A percentile compares a stretch with the other conserved stretches of the same genome.
Conservation (phyloP, 345 rosid genomes). For the Salix viminalis region DNA sequence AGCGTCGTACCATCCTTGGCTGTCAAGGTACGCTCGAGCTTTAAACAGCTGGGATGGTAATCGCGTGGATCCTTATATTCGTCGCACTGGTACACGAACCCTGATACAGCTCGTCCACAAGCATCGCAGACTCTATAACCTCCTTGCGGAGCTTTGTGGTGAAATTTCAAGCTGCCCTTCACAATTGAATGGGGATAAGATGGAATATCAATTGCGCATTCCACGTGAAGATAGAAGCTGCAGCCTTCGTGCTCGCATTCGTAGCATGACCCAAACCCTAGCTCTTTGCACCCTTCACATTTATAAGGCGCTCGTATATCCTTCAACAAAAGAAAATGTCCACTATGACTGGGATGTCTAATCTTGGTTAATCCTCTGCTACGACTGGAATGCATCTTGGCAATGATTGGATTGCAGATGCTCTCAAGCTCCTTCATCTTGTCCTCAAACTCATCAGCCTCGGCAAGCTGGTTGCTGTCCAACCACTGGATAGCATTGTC, state of each 20-base stretch:
- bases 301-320: neutral
- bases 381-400: too few species aligned
- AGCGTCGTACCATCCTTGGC: neutral
- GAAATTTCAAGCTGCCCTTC: neutral
- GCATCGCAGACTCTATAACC: conserved; percentile 10
- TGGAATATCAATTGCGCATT: conserved; percentile 2
- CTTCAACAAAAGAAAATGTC: neutral
- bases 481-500: too few species aligned
- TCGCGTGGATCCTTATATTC: neutral
- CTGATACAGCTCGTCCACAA: conserved; percentile 1
- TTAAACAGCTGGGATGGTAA: conserved; percentile 1
- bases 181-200: neutral
- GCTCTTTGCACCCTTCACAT: neutral
- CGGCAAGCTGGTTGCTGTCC: too few species aligned
- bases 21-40: neutral
- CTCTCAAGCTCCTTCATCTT: too few species aligned
- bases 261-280: conserved; percentile 2
- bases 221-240: conserved; percentile 2
- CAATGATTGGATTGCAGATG: too few species aligned
- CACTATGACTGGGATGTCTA: neutral
- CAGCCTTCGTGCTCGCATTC: conserved; percentile 8
- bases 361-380: neutral
- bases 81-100: conserved; percentile 8
- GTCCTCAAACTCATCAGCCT: too few species aligned
- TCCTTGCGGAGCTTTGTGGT: neutral